Base-by-base conservation (phyloP, 2,329 filamentous ascomycete species). In the Aspergillus sp. region DNA sequence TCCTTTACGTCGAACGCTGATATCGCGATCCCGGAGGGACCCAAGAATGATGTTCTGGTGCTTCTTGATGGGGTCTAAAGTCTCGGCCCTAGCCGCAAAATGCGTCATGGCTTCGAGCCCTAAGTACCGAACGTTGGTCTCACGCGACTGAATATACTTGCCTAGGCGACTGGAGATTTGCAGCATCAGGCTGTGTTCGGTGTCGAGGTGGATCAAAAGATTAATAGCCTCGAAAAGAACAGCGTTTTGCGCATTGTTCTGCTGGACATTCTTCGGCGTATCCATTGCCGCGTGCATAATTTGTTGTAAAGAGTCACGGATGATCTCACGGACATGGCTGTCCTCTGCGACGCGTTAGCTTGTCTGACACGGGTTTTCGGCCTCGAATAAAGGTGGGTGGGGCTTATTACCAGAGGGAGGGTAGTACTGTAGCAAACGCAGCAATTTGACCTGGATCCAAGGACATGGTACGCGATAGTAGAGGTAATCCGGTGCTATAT, bases 391-490 rank as follows among this genome's bases (percentile, higher is more conserved):
- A 4, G 18, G 14, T 4, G 22, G 47, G 39, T 16, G 46, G 52
- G 26, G 3, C 12, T 3, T 77, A 83, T 65, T 82, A 93, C 91
- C 89, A 73, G 95, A 96, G 50, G 95, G 94, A 26, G 93, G 90
- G 76, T 96, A 99, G 75, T 98, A 99, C 77, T 99, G 95, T 64
- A 99, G 82, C 61, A 99, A 79, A 63, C 93, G 87, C 65, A 99
- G 78, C 18, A 99, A 84, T 79, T 99, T 99, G 71, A 98, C 90
- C 77, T 98, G 93, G 59, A 99, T 88, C 95, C 95, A 99, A 2
- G 95, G 95, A 73, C 95, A 99, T 1, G 95, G 95, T n/a, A 99
- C 95, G 72, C 97, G 97, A 82, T 99, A 99, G 80, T 99, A 99
- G 26, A 97, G 85, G 73, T 99, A 99, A 73, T 98, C 95, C 57